phyloP scores from a whole-genome alignment of 2,329 filamentous ascomycete species.

The Eutypella sp. region DNA sequence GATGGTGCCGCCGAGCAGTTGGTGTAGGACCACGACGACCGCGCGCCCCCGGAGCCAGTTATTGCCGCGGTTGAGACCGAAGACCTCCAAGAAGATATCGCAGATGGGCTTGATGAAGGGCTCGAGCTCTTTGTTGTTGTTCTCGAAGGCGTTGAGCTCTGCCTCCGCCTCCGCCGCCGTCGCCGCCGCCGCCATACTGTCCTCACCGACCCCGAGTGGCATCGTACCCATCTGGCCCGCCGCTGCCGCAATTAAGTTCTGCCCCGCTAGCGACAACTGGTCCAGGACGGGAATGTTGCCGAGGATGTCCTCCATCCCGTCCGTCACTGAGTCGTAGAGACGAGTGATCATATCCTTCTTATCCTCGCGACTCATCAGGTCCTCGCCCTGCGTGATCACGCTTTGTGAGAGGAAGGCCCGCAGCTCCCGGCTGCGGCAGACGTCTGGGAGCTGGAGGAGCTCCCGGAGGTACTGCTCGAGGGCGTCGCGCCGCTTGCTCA shows the following conservation, averaged over 20 bases:
- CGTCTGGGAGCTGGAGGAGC: conserved; percentile 80
- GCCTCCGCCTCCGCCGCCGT: conserved; percentile 78
- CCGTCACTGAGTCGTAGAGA: conserved; percentile 92
- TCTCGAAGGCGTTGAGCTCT: conserved; percentile 88
- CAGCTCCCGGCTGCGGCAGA: conserved; percentile 88
- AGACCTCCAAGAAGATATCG: conserved; percentile 93
- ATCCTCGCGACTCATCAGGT: conserved; percentile 53
- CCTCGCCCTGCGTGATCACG: conserved; percentile 62
- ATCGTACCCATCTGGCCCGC: conserved; percentile 57
- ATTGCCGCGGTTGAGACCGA: conserved; percentile 89
- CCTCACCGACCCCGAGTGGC: conserved; percentile 48
- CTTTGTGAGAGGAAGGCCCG: conserved; percentile 90
- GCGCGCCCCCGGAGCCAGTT: conserved; percentile 96
- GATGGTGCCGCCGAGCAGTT: conserved; percentile 91
- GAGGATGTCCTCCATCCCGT: conserved; percentile 96
- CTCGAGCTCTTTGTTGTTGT: conserved; percentile 78
- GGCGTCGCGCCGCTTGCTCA: conserved; percentile 79
- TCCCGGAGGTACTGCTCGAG: conserved; percentile 82
- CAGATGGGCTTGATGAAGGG: conserved; percentile 98
- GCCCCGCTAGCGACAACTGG: conserved; percentile 85
- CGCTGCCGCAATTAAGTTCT: conserved; percentile 79
- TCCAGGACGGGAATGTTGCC: conserved; percentile 95
- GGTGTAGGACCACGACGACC: conserved; percentile 92
- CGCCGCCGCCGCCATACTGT: conserved; percentile 50
- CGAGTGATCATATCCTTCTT: conserved; percentile 88